These are phyloP conservation scores for Stagonosporopsis cucurbitacearum DNA, from an alignment of 2,329 filamentous ascomycete species.

Conservation along the genomic window DNA sequence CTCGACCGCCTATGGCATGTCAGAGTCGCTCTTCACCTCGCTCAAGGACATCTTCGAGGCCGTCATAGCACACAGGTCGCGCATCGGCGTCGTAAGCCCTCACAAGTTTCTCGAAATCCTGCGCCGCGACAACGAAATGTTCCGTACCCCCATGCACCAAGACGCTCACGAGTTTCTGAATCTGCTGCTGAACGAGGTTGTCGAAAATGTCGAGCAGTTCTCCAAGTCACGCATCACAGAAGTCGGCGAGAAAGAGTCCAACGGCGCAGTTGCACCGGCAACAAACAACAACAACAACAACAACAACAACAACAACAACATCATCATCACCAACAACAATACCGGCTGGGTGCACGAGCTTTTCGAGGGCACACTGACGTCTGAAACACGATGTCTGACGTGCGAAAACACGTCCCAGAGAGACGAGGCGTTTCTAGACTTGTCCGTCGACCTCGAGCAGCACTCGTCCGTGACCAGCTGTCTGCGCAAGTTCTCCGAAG, in stretches of 20 bases:
- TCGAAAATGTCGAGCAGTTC: constrained; percentile 90
- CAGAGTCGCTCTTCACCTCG: constrained; percentile 91
- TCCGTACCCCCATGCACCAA: constrained; percentile 95
- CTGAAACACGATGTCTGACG: constrained; percentile 93
- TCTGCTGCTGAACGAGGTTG: constrained; percentile 91
- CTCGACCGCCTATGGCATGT: constrained; percentile 82
- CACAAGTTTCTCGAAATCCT: constrained; percentile 93
- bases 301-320: background rate
- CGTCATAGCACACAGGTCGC: constrained; percentile 78
- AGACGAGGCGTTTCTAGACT: constrained; percentile 93
- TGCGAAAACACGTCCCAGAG: constrained; percentile 95
- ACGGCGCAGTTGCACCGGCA: constrained; percentile 26
- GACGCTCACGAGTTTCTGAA: constrained; percentile 98
- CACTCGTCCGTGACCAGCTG: constrained; percentile 97
- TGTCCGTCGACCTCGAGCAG: constrained; percentile 94
- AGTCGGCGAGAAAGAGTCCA: constrained; percentile 36
- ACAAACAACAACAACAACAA: constrained; percentile 9
- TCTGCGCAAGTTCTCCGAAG: constrained; percentile 92
- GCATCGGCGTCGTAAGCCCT: constrained; percentile 89
- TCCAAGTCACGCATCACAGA: constrained; percentile 66
- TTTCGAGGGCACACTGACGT: constrained; percentile 92
- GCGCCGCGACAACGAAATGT: constrained; percentile 95
- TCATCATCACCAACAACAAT: constrained; percentile 28
- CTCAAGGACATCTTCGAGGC: constrained; percentile 96
- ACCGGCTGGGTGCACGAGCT: constrained; percentile 91